A percentile compares a stretch with the other conserved stretches of the same genome.
These are phyloP conservation scores for Candida corydali DNA, from an alignment of 805 yeast species.

Conservation along the genomic window DNA sequence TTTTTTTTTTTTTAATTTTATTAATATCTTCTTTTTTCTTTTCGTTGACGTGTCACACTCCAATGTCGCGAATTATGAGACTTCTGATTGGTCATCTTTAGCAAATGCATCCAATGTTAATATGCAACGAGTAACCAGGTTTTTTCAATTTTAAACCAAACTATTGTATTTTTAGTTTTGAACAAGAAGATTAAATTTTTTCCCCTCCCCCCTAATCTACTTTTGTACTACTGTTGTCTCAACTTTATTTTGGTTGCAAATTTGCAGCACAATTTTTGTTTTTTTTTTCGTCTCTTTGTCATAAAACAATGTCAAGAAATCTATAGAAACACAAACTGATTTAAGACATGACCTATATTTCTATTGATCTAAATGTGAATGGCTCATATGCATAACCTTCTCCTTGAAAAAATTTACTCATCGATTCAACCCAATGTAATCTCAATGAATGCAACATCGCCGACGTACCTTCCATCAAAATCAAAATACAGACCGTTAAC, in stretches of 20 bases:
- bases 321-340: too few species aligned
- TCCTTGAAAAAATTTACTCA: constrained; percentile 77
- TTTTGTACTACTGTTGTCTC: too few species aligned
- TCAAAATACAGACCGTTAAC: constrained; percentile 63
- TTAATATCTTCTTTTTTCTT: not conserved
- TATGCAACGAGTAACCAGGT: not conserved
- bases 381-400: constrained; percentile 70
- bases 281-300: too few species aligned
- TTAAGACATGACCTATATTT: too few species aligned
- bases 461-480: constrained; percentile 80
- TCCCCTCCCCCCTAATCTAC: too few species aligned
- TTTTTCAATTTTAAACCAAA: too few species aligned
- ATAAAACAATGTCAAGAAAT: too few species aligned
- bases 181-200: too few species aligned
- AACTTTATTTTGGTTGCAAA: too few species aligned
- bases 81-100: not conserved
- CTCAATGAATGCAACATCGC: constrained; percentile 77
- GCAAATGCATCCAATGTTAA: constrained; percentile 1
- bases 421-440: constrained; percentile 79
- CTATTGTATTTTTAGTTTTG: too few species aligned
- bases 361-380: constrained; percentile 40
- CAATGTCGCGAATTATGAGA: constrained; percentile 2
- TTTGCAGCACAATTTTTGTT: too few species aligned
- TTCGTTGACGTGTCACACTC: constrained; percentile 2
- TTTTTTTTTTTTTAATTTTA: too few species aligned